phyloP scores from a whole-genome alignment of 1,139 yeast genomes.

The Candida dubliniensis region DNA sequence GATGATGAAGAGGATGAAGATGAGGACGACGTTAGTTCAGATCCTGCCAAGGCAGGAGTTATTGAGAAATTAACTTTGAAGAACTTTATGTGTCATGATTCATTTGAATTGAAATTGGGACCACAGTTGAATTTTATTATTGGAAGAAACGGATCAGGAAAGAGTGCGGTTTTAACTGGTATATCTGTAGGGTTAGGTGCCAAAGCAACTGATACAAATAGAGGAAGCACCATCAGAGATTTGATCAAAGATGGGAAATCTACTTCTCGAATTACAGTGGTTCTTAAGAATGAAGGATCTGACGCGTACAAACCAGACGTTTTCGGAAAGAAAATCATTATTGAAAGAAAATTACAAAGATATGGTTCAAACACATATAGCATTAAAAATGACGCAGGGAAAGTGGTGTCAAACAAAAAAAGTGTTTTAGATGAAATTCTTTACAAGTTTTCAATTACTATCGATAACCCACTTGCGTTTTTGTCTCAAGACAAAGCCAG shows the following conservation, averaged over 20 bases:
- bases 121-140: conserved; percentile 87
- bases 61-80: conserved; percentile 57
- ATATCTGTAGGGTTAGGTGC: conserved; percentile 93
- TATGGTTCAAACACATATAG: conserved; percentile 52
- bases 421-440: conserved; percentile 67
- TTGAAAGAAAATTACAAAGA: conserved; percentile 67
- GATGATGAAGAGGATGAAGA: conserved; percentile 1
- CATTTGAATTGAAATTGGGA: conserved; percentile 73
- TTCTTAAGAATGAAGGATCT: conserved; percentile 60
- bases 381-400: conserved; percentile 53
- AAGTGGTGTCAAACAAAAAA: conserved; percentile 58
- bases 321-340: conserved; percentile 66
- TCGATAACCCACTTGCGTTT: conserved; percentile 91
- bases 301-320: conserved; percentile 63
- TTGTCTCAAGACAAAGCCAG: conserved; percentile 94
- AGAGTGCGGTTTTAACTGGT: conserved; percentile 89
- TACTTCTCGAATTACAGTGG: conserved; percentile 60
- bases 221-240: conserved; percentile 71
- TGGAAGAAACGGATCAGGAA: conserved; percentile 95
- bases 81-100: conserved; percentile 84
- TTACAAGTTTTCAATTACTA: conserved; percentile 70
- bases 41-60: conserved; percentile 51
- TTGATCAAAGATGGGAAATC: conserved; percentile 77
- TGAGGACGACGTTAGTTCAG: conserved; percentile 1
- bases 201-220: conserved; percentile 83